A percentile compares a stretch with the other conserved stretches of the same genome.
phyloP scores from a whole-genome alignment of 257 asterid species.

The Solanum ossicruentum region DNA sequence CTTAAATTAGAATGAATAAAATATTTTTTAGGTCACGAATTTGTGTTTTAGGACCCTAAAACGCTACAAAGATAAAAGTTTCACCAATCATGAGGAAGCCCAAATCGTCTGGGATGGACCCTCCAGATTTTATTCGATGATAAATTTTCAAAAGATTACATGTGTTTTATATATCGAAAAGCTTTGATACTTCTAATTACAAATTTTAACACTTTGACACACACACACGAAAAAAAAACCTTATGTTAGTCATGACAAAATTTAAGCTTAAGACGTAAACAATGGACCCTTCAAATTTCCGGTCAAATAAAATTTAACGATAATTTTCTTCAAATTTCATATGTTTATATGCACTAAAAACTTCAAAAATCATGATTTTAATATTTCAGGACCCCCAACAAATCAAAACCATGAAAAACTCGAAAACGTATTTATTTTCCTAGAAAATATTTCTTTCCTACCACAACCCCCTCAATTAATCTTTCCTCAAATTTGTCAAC shows the following conservation, averaged over 20 bases:
- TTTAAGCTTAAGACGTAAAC: fast-evolving
- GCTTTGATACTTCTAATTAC: neutral
- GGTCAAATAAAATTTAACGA: fast-evolving
- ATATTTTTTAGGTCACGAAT: neutral
- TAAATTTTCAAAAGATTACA: no score
- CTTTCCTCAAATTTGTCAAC: neutral
- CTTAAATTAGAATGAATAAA: no score
- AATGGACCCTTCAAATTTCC: no score
- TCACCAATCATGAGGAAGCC: no score
- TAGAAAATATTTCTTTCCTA: neutral
- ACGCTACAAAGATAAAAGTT: no score
- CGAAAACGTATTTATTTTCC: neutral
- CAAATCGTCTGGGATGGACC: no score
- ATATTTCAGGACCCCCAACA: no score
- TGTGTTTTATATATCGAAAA: neutral
- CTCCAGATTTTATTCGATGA: no score
- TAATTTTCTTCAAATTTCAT: neutral
- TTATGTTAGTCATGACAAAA: neutral
- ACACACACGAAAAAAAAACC: no score
- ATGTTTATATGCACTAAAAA: neutral
- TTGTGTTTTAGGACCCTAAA: neutral
- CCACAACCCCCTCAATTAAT: neutral
- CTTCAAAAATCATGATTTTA: neutral
- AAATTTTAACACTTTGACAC: neutral
- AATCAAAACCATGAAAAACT: neutral